A percentile compares a stretch with the other conserved stretches of the same genome.
These are phyloP conservation scores for Eucalyptus sp. DNA, from an alignment of 345 rosid genomes.

Conservation along the genomic window DNA sequence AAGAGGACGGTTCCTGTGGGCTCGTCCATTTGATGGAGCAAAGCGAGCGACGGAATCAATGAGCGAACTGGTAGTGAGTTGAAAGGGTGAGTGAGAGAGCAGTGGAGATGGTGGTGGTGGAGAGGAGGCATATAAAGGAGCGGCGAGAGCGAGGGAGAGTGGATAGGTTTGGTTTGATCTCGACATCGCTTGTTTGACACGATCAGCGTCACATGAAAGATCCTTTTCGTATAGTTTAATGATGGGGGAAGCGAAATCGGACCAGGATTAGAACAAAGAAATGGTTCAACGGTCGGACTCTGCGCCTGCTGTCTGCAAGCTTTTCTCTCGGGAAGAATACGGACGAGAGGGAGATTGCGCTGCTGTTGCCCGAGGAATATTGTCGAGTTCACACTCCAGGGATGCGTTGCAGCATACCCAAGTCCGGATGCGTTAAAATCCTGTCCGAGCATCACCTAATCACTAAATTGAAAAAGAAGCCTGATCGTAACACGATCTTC, in stretches of 20 bases:
- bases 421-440: not conserved
- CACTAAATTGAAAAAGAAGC: not conserved
- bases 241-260: not conserved
- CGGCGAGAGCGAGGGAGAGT: not conserved
- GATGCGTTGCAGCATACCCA: not conserved
- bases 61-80: not conserved
- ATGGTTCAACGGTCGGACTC: not conserved
- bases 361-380: not conserved
- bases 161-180: not conserved
- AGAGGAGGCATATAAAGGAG: fast-evolving
- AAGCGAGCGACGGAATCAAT: not conserved
- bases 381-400: not conserved
- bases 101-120: not conserved
- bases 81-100: not conserved
- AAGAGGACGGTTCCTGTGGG: conserved; percentile 56
- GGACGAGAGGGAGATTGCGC: not conserved
- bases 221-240: not conserved
- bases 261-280: not conserved
- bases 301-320: not conserved
- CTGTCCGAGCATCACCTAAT: not conserved
- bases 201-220: not conserved
- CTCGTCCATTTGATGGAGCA: not conserved
- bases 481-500: not conserved
- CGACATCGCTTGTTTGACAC: not conserved
- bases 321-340: not conserved